phyloP scores from a whole-genome alignment of 2,329 filamentous ascomycete species.

The Cadophora sp. region DNA sequence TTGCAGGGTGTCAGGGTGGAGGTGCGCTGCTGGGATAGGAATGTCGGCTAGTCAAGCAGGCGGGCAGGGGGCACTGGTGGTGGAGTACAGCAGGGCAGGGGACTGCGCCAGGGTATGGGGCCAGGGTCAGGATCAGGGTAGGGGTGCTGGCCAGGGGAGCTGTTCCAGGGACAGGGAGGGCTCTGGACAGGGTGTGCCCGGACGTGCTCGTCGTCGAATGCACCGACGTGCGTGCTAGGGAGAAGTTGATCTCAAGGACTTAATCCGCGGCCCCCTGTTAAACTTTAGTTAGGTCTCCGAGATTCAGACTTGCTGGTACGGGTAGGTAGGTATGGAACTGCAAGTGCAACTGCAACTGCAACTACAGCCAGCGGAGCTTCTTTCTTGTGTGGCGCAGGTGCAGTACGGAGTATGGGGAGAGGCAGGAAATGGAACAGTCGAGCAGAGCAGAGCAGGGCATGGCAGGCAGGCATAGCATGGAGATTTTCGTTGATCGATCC shows the following conservation, averaged over 20 bases:
- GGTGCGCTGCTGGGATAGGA: constrained; percentile 8
- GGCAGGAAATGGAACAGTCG: neutral
- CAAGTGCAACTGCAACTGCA: neutral
- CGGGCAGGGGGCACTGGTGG: neutral
- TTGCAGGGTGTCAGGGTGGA: neutral
- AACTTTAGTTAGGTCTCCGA: constrained; percentile 38
- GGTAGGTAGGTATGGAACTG: constrained; percentile 7
- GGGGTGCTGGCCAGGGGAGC: neutral
- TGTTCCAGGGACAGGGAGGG: neutral
- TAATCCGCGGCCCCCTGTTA: constrained; percentile 32
- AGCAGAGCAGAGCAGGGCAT: neutral
- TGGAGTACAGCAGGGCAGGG: constrained; percentile 12
- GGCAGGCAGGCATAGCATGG: neutral
- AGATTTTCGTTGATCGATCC: neutral
- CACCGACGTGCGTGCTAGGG: neutral
- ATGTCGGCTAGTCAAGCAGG: constrained; percentile 25
- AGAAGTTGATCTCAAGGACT: constrained; percentile 32
- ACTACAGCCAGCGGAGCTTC: too few species aligned
- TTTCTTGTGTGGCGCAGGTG: constrained; percentile 1
- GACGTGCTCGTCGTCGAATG: constrained; percentile 9
- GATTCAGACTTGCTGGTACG: constrained; percentile 28
- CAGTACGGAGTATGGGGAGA: neutral
- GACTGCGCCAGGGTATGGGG: neutral
- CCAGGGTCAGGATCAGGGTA: neutral
- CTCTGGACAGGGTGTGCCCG: constrained; percentile 18